Evolutionary conservation across 768 basidiomycete genomes (phyloP).

Genomic region (Amanita polypyramis): DNA sequence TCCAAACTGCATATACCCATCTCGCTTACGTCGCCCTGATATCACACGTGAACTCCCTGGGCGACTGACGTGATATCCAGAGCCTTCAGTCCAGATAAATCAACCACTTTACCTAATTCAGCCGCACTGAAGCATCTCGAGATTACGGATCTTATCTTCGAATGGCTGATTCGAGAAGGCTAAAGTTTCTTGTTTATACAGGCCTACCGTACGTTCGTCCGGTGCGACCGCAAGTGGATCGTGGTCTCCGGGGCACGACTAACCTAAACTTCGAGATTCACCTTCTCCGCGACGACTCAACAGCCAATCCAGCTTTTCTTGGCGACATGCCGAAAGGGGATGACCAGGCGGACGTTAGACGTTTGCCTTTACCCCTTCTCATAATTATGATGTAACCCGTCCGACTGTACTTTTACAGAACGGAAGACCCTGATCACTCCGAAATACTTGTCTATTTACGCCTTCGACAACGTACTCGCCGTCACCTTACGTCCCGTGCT

Average conservation of each 20-base stretch:
- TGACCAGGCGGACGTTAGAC: background rate
- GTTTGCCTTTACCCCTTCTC: background rate
- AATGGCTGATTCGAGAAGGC: slow-evolving; percentile 10
- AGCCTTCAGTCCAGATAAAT: background rate
- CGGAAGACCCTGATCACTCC: slow-evolving; percentile 13
- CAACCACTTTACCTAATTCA: background rate
- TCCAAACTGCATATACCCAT: slow-evolving; percentile 6
- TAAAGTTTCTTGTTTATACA: slow-evolving; percentile 14
- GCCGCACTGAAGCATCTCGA: slow-evolving; percentile 3
- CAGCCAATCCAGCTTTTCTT: background rate
- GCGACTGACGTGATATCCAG: background rate
- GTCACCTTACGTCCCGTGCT: slow-evolving; percentile 21
- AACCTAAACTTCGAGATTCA: slow-evolving; percentile 16
- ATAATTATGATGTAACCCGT: background rate
- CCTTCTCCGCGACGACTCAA: slow-evolving; percentile 5
- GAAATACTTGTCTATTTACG: slow-evolving; percentile 17
- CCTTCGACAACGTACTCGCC: slow-evolving; percentile 23
- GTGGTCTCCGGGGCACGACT: slow-evolving; percentile 12
- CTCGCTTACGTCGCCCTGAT: slow-evolving; percentile 7
- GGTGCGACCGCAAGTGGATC: slow-evolving; percentile 12
- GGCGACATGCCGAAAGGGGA: background rate
- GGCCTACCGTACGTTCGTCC: slow-evolving; percentile 16
- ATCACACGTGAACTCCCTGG: slow-evolving; percentile 1
- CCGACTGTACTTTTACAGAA: background rate
- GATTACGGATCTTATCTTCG: slow-evolving; percentile 10